These are phyloP conservation scores for Fusarium dlaminii DNA, from an alignment of 2,329 filamentous ascomycete species.

Conservation along the genomic window DNA sequence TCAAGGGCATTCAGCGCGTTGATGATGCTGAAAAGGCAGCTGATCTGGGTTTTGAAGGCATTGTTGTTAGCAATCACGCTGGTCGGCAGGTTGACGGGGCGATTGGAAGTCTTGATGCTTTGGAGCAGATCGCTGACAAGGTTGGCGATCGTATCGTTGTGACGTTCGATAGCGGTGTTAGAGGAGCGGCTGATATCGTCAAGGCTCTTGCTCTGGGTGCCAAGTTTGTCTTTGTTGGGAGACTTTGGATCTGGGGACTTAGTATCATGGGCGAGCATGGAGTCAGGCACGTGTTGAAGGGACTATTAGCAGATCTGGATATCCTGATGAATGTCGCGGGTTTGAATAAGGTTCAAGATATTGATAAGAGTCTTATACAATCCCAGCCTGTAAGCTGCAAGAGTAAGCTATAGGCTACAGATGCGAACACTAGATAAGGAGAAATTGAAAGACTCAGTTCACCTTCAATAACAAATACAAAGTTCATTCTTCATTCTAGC, in stretches of 20 bases:
- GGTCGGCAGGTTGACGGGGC: background rate
- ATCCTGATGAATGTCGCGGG: conserved; percentile 7
- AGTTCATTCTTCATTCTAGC: background rate
- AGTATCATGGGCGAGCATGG: conserved; percentile 23
- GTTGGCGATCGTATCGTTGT: conserved; percentile 14
- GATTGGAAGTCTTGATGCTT: background rate
- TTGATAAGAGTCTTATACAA: background rate
- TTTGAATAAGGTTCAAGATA: background rate
- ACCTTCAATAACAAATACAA: background rate
- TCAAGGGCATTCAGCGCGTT: conserved; percentile 16
- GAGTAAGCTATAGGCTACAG: background rate
- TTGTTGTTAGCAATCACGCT: conserved; percentile 2
- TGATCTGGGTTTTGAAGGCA: conserved; percentile 6
- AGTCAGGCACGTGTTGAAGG: conserved; percentile 9
- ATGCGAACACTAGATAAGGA: background rate
- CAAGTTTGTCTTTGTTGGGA: conserved; percentile 14
- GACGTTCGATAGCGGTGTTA: conserved; percentile 17
- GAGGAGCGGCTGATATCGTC: conserved; percentile 19
- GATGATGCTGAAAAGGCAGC: conserved; percentile 5
- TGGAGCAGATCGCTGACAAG: conserved; percentile 1
- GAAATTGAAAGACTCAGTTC: background rate
- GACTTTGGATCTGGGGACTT: conserved; percentile 19
- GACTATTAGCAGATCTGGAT: conserved; percentile 1
- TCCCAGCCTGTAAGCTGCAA: background rate
- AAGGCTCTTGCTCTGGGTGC: conserved; percentile 23